Evolutionary conservation across 345 rosid genomes (phyloP).

Genomic region (Pugionium dolabratum): DNA sequence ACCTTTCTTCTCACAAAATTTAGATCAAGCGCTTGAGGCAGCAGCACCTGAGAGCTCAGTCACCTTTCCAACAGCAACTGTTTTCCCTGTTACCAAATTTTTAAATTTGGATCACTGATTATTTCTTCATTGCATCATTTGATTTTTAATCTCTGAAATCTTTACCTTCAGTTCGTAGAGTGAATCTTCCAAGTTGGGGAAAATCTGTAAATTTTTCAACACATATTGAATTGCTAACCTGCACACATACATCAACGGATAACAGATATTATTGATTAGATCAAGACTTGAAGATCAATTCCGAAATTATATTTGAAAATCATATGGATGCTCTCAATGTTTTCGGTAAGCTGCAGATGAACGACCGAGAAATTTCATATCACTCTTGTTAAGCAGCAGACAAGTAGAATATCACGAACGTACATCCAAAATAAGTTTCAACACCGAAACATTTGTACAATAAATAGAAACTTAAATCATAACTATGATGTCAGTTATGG

Average conservation of each 20-base stretch:
- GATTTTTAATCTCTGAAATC: not conserved
- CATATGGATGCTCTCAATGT: not conserved
- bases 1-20: constrained; percentile 42
- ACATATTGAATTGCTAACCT: constrained; percentile 82
- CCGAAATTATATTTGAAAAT: not conserved
- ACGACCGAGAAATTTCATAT: not conserved
- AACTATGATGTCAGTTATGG: not conserved
- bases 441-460: constrained; percentile 3
- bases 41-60: constrained; percentile 46
- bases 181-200: constrained; percentile 94
- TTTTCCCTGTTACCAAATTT: constrained; percentile 50
- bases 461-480: not conserved
- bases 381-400: not conserved
- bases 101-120: not conserved
- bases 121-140: not conserved
- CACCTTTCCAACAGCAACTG: constrained; percentile 75
- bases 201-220: constrained; percentile 81
- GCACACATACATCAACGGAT: constrained; percentile 4
- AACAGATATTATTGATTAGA: not conserved
- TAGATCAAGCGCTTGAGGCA: constrained; percentile 45
- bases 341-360: not conserved
- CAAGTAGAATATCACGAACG: not conserved
- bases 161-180: constrained; percentile 95
- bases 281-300: not conserved
- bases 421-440: not conserved